Evolutionary conservation across 371 early-diverging fungal genomes (phyloP).

Genomic region (Mortierella sp.): DNA sequence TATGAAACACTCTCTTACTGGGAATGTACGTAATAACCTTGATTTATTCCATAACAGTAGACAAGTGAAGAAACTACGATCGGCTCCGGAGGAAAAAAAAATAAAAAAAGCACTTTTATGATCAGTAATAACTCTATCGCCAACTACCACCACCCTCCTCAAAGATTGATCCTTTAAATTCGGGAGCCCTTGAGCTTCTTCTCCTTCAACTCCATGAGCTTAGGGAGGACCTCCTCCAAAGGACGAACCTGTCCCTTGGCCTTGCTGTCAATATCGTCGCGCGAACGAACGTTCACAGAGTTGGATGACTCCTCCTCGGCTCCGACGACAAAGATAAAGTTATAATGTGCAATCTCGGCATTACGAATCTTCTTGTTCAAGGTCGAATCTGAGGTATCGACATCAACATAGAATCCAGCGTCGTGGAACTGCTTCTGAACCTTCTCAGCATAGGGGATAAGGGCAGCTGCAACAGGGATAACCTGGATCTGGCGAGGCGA

Average conservation of each 20-base stretch:
- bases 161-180: conserved; percentile 53
- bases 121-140: too few relatives aligned
- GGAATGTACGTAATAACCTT: not conserved
- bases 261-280: conserved; percentile 88
- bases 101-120: too few relatives aligned
- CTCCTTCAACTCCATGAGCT: conserved; percentile 73
- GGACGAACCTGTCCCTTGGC: conserved; percentile 84
- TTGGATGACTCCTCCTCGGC: conserved; percentile 86
- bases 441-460: conserved; percentile 78
- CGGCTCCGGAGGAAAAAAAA: too few relatives aligned
- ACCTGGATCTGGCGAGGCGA: conserved; percentile 96
- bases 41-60: not conserved
- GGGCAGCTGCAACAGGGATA: conserved; percentile 81
- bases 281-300: conserved; percentile 93
- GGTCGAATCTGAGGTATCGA: conserved; percentile 89
- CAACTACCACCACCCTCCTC: not conserved
- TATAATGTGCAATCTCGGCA: conserved; percentile 87
- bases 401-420: conserved; percentile 90
- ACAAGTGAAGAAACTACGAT: too few relatives aligned
- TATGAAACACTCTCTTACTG: not conserved
- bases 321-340: conserved; percentile 94
- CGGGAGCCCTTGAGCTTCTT: conserved; percentile 67
- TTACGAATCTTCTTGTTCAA: conserved; percentile 97
- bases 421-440: conserved; percentile 66
- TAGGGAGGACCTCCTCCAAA: conserved; percentile 72